Base-by-base conservation (phyloP, 805 yeast genomes). In the Ogataea haglerorum region DNA sequence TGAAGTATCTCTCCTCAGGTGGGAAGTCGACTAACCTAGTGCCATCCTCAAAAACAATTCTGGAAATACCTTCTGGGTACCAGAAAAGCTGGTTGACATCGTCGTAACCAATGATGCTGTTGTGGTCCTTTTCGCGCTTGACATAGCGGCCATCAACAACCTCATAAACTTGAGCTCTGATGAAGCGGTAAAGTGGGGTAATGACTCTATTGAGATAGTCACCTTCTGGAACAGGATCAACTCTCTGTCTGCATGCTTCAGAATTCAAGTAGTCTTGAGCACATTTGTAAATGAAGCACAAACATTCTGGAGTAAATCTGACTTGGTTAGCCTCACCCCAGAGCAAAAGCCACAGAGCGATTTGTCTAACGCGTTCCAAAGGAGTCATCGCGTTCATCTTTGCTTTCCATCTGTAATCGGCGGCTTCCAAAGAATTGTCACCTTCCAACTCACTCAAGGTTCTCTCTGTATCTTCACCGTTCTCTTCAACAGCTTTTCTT, bases 31-130 rank as follows among this genome's bases (percentile, higher is more conserved):
- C 86, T 54, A 93, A 73, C 63, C 96, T 82, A 14, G 95, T 74
- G 52, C 96, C 96, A 62, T 93, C 98, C 61, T 85, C 93, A 57
- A 91, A 78, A 36, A 83, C 77, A 56, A 93, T 90, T 68, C 93
- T 83, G 45, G 95, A 82, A 51, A 93, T 85, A 75, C 99, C 99
- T 70, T 95, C 98, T 34, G 98, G 97, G 69, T 95, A 93, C 99
- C 99, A 93, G 70, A 95, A 93, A 56, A 93, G 76, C 74, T 93
- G 99, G 68, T 93, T 93, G 46, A 93, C 95, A 73, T 93, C 99
- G 72, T 93, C 99, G 65, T 93, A 93, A 65, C 99, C 95, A 57
- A 85, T 76, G 49, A 85, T 70, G 51, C 79, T 70, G 68, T 82
- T 82, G 67, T 85, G 95, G 63, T 85, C 95, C 60, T 70, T 80